Evolutionary conservation across 257 asterid genomes (phyloP).

Genomic region (Solanum verrucosum): DNA sequence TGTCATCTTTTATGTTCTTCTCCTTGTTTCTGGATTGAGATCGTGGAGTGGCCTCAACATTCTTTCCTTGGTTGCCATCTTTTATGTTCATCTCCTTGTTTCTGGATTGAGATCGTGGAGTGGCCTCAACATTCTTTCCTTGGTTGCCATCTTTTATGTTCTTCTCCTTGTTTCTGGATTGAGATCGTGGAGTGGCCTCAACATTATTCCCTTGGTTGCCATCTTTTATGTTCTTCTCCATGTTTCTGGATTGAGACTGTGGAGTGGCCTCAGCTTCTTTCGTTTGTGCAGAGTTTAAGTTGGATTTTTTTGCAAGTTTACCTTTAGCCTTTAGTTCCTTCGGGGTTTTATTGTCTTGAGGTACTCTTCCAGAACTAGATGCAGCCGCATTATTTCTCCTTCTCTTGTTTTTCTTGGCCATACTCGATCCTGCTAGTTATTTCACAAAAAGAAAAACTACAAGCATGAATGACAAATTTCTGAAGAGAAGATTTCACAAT

Average conservation of each 20-base stretch:
- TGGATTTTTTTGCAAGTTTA: conserved; percentile 16
- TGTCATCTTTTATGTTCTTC: conserved; percentile 21
- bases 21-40: conserved; percentile 9
- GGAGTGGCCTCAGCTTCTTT: conserved; percentile 22
- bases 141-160: conserved; percentile 16
- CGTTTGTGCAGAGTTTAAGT: conserved; percentile 20
- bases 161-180: conserved; percentile 16
- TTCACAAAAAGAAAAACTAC: background rate
- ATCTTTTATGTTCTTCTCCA: conserved; percentile 21
- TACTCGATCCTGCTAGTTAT: conserved; percentile 14
- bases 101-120: conserved; percentile 8
- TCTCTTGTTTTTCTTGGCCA: conserved; percentile 27
- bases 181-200: conserved; percentile 12
- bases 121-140: conserved; percentile 10
- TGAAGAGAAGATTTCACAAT: background rate
- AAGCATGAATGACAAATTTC: background rate
- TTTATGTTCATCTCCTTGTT: conserved; percentile 23
- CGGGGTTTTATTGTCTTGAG: background rate
- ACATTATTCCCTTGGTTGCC: conserved; percentile 18
- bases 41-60: conserved; percentile 13
- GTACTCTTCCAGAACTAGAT: background rate
- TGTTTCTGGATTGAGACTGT: conserved; percentile 6
- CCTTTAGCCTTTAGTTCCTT: conserved; percentile 3
- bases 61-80: conserved; percentile 14
- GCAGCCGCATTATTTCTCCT: conserved; percentile 11